A percentile compares a stretch with the other conserved stretches of the same genome.
Evolutionary conservation across 495 filamentous ascomycete species (phyloP).

Genomic region (Penicillium robsamsonii): DNA sequence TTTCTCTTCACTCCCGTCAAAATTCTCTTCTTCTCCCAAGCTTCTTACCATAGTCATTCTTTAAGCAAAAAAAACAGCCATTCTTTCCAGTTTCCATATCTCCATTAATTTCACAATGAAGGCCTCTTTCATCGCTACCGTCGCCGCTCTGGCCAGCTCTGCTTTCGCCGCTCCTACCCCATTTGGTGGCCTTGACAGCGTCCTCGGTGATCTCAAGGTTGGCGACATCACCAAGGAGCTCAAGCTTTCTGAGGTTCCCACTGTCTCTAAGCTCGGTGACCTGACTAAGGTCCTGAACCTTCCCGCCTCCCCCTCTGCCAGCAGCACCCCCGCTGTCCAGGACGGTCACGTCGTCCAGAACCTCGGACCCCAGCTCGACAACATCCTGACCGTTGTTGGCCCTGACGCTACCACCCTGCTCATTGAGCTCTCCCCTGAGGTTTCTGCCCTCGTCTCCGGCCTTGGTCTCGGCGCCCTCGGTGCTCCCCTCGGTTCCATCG

Average conservation of each 20-base stretch:
- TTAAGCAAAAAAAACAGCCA: constrained; percentile 34
- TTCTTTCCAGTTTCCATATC: constrained; percentile 29
- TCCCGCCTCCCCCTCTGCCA: constrained; percentile 15
- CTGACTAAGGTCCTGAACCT: constrained; percentile 23
- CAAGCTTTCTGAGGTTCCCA: constrained; percentile 18
- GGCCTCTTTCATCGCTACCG: constrained; percentile 33
- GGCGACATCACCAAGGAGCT: constrained; percentile 26
- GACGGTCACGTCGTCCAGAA: constrained; percentile 35
- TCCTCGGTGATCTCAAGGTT: constrained; percentile 21
- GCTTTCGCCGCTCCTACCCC: constrained; percentile 34
- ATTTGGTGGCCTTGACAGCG: constrained; percentile 11
- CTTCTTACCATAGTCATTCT: constrained; percentile 22
- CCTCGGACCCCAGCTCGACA: constrained; percentile 30
- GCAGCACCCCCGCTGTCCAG: constrained; percentile 31
- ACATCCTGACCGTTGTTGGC: constrained; percentile 33
- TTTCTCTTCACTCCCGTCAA: constrained; percentile 13
- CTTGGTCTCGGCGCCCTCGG: constrained; percentile 33
- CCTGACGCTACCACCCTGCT: constrained; percentile 32
- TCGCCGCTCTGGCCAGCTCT: constrained; percentile 35
- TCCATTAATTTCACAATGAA: constrained; percentile 37
- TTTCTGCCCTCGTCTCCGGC: constrained; percentile 32
- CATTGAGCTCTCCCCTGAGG: constrained; percentile 35
- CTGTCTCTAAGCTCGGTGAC: constrained; percentile 25
- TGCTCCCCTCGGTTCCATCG: constrained; percentile 26
- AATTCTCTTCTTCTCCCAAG: constrained; percentile 18